Conservation (phyloP, 1,139 yeast species). For the Candida frijolesensis region DNA sequence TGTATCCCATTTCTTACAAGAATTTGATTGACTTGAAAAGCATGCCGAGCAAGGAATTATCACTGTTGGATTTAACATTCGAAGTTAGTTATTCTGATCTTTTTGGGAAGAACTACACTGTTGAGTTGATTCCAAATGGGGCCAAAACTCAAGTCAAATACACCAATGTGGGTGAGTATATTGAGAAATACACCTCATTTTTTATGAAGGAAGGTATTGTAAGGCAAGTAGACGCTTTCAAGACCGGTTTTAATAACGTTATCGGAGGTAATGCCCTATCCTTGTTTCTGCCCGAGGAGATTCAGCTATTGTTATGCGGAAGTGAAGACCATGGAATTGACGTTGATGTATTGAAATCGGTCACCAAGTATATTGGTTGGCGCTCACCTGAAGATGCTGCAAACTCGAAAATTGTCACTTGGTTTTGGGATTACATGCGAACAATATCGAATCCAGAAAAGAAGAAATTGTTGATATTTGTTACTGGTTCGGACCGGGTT, state of each 20-base stretch:
- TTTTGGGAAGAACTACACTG: constrained; percentile 39
- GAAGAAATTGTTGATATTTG: constrained; percentile 67
- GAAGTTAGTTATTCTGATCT: constrained; percentile 43
- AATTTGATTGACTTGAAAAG: constrained; percentile 58
- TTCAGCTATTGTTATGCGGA: constrained; percentile 79
- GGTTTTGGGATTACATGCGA: constrained; percentile 86
- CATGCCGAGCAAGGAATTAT: constrained; percentile 35
- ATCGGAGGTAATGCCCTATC: constrained; percentile 81
- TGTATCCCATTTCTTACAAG: constrained; percentile 67
- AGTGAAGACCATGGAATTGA: constrained; percentile 69
- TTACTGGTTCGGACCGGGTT: constrained; percentile 87
- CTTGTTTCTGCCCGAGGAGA: constrained; percentile 77
- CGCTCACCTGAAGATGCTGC: constrained; percentile 32
- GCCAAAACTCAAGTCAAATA: constrained; percentile 51
- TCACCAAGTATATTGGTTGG: constrained; percentile 76
- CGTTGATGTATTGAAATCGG: constrained; percentile 62
- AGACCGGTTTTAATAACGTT: constrained; percentile 71
- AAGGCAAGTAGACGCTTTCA: constrained; percentile 57
- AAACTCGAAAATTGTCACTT: constrained; percentile 46
- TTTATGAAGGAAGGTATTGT: constrained; percentile 58
- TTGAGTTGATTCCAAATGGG: constrained; percentile 64
- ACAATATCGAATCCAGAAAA: constrained; percentile 50
- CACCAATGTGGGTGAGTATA: constrained; percentile 59
- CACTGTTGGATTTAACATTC: constrained; percentile 33
- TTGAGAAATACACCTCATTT: constrained; percentile 61